A percentile compares a stretch with the other conserved stretches of the same genome.
Evolutionary conservation across 1,139 yeast genomes (phyloP).

Genomic region (Kodamaea anthophila): DNA sequence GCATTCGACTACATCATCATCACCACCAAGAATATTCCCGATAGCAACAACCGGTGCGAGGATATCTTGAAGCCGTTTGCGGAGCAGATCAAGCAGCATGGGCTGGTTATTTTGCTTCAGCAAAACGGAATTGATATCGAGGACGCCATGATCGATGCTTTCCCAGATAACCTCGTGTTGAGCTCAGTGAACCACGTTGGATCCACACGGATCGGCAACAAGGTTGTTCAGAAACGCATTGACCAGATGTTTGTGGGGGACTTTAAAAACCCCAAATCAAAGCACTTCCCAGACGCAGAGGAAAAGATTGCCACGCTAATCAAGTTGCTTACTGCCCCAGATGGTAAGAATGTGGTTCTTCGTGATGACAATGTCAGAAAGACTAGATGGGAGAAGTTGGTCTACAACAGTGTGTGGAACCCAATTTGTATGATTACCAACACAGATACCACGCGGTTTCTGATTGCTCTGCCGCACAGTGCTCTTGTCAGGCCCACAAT

Average conservation of each 20-base stretch:
- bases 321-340: conserved; percentile 40
- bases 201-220: conserved; percentile 51
- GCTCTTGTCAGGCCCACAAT: conserved; percentile 54
- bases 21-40: conserved; percentile 73
- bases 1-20: conserved; percentile 64
- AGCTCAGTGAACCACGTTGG: conserved; percentile 69
- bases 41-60: conserved; percentile 47
- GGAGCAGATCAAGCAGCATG: conserved; percentile 15
- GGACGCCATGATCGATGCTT: conserved; percentile 47
- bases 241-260: conserved; percentile 56
- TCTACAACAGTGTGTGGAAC: conserved; percentile 66
- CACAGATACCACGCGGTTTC: conserved; percentile 53
- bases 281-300: conserved; percentile 15
- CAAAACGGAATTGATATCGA: conserved; percentile 80
- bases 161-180: conserved; percentile 54
- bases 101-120: conserved; percentile 18
- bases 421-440: conserved; percentile 49
- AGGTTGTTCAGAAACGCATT: conserved; percentile 43
- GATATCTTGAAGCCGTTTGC: conserved; percentile 56
- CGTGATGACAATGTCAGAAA: conserved; percentile 44
- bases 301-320: conserved; percentile 37
- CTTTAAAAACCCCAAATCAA: conserved; percentile 19
- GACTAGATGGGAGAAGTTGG: conserved; percentile 66
- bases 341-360: conserved; percentile 33
- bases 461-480: conserved; percentile 47